phyloP scores from a whole-genome alignment of 2,329 filamentous ascomycete species.

The Domatiomyces globalis region DNA sequence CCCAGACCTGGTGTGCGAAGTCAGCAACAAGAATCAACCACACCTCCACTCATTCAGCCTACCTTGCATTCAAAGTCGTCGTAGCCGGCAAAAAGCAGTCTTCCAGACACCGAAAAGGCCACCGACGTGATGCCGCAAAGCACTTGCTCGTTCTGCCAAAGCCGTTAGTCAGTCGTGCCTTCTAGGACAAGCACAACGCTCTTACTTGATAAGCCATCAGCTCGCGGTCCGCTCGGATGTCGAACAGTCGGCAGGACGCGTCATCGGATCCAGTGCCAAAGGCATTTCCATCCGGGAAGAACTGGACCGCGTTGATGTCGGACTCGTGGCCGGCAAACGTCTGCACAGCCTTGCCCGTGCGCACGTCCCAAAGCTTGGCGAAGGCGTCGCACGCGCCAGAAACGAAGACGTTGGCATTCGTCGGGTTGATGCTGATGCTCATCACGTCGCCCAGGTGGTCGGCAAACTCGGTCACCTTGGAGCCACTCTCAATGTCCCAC shows the following conservation, averaged over 20 bases:
- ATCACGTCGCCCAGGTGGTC: constrained; percentile 98
- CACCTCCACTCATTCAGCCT: constrained; percentile 23
- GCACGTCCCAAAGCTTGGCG: constrained; percentile 97
- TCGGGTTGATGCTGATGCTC: constrained; percentile 98
- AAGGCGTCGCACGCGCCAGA: constrained; percentile 99
- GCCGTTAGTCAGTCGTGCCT: constrained; percentile 3
- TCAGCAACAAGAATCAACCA: constrained; percentile 14
- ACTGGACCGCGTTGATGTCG: constrained; percentile 98
- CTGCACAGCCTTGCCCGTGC: constrained; percentile 94
- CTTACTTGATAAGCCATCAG: constrained; percentile 51
- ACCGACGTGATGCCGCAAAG: constrained; percentile 97
- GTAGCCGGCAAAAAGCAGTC: constrained; percentile 90
- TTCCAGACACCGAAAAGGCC: constrained; percentile 90
- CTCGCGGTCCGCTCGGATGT: constrained; percentile 86
- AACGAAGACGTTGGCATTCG: constrained; percentile 97
- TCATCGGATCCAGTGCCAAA: constrained; percentile 97
- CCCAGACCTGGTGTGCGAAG: constrained; percentile 62
- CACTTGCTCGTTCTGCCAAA: constrained; percentile 74
- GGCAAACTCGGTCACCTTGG: constrained; percentile 94
- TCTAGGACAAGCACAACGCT: not conserved
- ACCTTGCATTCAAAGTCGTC: constrained; percentile 99
- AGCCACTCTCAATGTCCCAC: constrained; percentile 97
- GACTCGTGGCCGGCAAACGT: constrained; percentile 97
- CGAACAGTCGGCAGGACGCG: constrained; percentile 90
- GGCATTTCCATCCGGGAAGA: constrained; percentile 97